phyloP scores from a whole-genome alignment of 106 monocot genomes.

The Allium fistulosum region DNA sequence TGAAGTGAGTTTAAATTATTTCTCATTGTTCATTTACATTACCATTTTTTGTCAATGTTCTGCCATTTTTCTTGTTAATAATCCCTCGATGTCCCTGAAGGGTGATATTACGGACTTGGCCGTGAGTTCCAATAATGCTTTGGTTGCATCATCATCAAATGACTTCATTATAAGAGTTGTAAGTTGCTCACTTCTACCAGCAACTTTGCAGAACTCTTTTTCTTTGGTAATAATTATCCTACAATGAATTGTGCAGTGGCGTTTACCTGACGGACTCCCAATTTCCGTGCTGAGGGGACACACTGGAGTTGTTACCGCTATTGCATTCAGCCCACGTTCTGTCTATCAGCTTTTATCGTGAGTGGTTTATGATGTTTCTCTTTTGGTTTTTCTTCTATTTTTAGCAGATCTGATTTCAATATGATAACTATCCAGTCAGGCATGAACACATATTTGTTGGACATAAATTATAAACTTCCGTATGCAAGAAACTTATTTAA shows the following conservation, averaged over 20 bases:
- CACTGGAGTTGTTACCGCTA: constrained; percentile 90
- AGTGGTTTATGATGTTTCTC: constrained; percentile 21
- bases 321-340: constrained; percentile 88
- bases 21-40: neutral
- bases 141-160: constrained; percentile 98
- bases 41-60: neutral
- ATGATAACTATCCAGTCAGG: too few relatives aligned
- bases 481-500: neutral
- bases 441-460: neutral
- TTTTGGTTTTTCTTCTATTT: neutral
- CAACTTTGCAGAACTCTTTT: neutral
- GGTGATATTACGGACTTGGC: constrained; percentile 99
- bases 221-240: neutral
- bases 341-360: constrained; percentile 93
- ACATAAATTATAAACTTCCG: neutral
- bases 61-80: neutral
- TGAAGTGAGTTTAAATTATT: constrained; percentile 53
- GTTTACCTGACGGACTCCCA: constrained; percentile 86
- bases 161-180: constrained; percentile 96
- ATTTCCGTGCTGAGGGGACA: constrained; percentile 97
- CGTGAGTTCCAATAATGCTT: constrained; percentile 94
- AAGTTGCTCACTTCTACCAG: constrained; percentile 19
- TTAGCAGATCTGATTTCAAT: too few relatives aligned
- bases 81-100: constrained; percentile 27
- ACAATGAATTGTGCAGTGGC: constrained; percentile 68